Evolutionary conservation across 495 filamentous ascomycete species (phyloP).

Genomic region (Daldinia childiae): DNA sequence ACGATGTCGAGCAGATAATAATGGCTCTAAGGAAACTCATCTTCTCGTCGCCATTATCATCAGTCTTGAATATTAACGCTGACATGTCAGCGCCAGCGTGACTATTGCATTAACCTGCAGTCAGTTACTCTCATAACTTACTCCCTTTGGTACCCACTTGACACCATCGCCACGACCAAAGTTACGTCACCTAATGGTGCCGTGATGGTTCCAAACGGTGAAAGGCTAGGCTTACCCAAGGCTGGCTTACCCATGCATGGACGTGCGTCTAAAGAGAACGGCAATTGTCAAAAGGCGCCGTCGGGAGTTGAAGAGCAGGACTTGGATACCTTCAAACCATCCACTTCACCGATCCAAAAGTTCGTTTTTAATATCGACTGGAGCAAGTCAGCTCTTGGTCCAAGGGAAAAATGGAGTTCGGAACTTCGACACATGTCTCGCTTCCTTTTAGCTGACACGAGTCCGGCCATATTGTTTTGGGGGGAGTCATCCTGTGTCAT

Average conservation of each 20-base stretch:
- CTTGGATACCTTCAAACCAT: not conserved
- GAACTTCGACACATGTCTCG: conserved; percentile 35
- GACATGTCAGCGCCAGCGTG: not conserved
- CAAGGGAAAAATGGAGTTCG: conserved; percentile 9
- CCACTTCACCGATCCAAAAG: not conserved
- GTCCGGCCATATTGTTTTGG: conserved; percentile 51
- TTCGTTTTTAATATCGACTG: conserved; percentile 23
- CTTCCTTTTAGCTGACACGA: conserved; percentile 42
- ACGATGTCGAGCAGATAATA: not conserved
- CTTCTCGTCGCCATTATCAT: not conserved
- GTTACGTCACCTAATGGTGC: conserved; percentile 15
- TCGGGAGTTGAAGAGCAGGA: not conserved
- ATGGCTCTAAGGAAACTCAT: not conserved
- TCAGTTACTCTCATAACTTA: not conserved
- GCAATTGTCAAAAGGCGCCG: not conserved
- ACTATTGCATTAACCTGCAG: not conserved
- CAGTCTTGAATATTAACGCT: not conserved
- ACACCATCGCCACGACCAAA: not conserved
- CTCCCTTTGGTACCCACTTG: not conserved
- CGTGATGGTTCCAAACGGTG: conserved; percentile 21
- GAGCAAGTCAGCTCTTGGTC: conserved; percentile 19
- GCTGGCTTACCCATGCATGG: not conserved
- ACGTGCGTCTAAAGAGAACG: not conserved
- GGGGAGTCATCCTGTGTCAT: conserved; percentile 54
- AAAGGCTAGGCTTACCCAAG: not conserved